A percentile compares a stretch with the other conserved stretches of the same genome.
These are phyloP conservation scores for Penicillium silybi DNA, from an alignment of 495 filamentous ascomycete genomes.

Conservation along the genomic window DNA sequence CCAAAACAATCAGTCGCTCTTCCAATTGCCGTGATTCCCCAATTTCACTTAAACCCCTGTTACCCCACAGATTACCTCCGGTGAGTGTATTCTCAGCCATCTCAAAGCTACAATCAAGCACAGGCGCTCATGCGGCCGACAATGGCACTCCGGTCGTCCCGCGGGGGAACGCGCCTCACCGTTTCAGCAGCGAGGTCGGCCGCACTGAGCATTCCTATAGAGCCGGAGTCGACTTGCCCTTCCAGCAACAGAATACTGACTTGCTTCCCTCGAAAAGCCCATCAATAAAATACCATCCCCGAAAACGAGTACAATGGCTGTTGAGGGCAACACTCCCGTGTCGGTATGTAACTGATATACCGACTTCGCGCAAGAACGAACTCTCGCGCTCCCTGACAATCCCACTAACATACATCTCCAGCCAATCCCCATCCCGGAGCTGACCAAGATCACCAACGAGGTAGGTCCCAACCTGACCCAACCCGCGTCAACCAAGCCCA, in stretches of 20 bases:
- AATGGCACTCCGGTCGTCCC: not conserved
- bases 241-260: not conserved
- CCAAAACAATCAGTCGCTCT: conserved; percentile 17
- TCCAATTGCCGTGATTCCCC: not conserved
- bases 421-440: conserved; percentile 71
- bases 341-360: conserved; percentile 25
- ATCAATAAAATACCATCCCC: not conserved
- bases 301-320: conserved; percentile 31
- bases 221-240: not conserved
- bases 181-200: not conserved
- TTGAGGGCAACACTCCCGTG: conserved; percentile 27
- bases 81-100: not conserved
- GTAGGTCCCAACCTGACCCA: conserved; percentile 47
- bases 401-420: conserved; percentile 30
- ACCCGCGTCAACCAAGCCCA: not conserved
- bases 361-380: not conserved
- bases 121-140: not conserved
- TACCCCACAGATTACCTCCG: not conserved
- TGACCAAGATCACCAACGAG: conserved; percentile 79
- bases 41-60: not conserved
- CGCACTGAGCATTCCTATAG: not conserved
- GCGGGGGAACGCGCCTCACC: conserved; percentile 1
- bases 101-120: not conserved
- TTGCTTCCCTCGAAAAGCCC: not conserved
- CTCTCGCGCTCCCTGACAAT: not conserved